Base-by-base conservation (phyloP, 305 asterid species). In the Petunia hybrid region DNA sequence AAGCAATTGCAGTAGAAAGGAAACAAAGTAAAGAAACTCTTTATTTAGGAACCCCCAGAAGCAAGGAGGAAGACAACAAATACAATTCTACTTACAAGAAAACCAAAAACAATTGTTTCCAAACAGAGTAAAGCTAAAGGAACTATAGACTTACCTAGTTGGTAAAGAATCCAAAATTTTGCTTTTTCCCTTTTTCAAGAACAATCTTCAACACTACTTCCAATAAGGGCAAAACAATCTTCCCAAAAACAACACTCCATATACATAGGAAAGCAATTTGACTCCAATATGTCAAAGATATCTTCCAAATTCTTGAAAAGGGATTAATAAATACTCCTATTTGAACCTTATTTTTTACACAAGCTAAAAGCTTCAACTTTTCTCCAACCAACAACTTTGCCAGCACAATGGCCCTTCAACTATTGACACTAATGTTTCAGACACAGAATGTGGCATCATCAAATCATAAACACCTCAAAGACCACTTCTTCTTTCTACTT, bases 91-190 rank as follows among this genome's bases (percentile, higher is more conserved):
- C 83, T 78, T 82, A 57, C 85, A 84, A 76, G 81, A 87, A 82
- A 80, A 82, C 64, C 84, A 83, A 82, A 78, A 79, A 76, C n/a
- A 69, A 70, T 59, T 63, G 82, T 65, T 87, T 80, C 82, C 84
- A 62, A 53, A 80, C 66, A 60, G 82, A 77, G 84, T 77, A 70
- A 78, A 85, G 82, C 83, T 83, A 85, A 87, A 84, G 88, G 71
- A 77, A 75, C 83, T 86, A 84, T 84, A 83, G 80, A 88, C 86
- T 82, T 85, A 88, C 80, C 70, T 78, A 83, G 80, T 82, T 85
- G 85, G 86, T 86, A 88, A 91, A 84, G 88, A 87, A 89, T 86
- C 85, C 78, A 73, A 79, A 79, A 78, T 39, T 22, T 82, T 31
- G 39, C 77, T 76, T 85, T 80, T 80, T 38, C 4, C 79, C 77